These are phyloP conservation scores for Tetracentron sinense DNA, from an alignment of 164 flowering plant genomes.

Conservation along the genomic window DNA sequence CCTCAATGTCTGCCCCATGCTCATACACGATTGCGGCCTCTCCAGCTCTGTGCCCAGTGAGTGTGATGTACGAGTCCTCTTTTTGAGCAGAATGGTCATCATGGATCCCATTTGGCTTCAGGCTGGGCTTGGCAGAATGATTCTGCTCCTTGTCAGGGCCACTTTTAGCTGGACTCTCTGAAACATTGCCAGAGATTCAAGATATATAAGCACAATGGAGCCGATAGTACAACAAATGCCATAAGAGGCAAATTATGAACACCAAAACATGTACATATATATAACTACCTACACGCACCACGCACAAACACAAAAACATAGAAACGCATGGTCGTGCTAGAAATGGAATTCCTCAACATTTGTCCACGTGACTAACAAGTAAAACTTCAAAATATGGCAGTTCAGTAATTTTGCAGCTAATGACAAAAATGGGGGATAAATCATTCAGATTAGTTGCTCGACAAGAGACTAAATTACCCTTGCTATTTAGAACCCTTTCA, in stretches of 20 bases:
- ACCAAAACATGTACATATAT: neutral
- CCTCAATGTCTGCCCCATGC: slow-evolving; percentile 90
- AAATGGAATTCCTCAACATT: too few relatives aligned
- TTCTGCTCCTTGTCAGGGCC: slow-evolving; percentile 32
- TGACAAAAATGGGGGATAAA: too few relatives aligned
- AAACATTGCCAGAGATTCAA: slow-evolving; percentile 10
- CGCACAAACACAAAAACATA: too few relatives aligned
- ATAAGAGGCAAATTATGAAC: neutral
- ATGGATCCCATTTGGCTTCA: slow-evolving; percentile 53
- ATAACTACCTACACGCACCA: too few relatives aligned
- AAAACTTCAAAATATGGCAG: too few relatives aligned
- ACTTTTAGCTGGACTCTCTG: slow-evolving; percentile 44
- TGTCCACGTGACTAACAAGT: too few relatives aligned
- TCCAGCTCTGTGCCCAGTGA: slow-evolving; percentile 76
- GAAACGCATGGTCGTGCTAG: too few relatives aligned
- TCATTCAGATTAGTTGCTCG: too few relatives aligned
- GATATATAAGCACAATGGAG: neutral
- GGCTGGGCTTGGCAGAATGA: slow-evolving; percentile 28
- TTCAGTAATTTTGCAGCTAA: too few relatives aligned
- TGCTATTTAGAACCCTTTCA: too few relatives aligned
- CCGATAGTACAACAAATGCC: neutral
- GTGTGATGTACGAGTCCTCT: slow-evolving; percentile 53
- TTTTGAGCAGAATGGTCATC: slow-evolving; percentile 39
- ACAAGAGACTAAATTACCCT: too few relatives aligned
- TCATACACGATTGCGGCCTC: slow-evolving; percentile 90